Evolutionary conservation across 2,329 filamentous ascomycete species (phyloP), one percentile per base, ranked within the genome.

Genomic region (Ophiostoma novo-ulmi): DNA sequence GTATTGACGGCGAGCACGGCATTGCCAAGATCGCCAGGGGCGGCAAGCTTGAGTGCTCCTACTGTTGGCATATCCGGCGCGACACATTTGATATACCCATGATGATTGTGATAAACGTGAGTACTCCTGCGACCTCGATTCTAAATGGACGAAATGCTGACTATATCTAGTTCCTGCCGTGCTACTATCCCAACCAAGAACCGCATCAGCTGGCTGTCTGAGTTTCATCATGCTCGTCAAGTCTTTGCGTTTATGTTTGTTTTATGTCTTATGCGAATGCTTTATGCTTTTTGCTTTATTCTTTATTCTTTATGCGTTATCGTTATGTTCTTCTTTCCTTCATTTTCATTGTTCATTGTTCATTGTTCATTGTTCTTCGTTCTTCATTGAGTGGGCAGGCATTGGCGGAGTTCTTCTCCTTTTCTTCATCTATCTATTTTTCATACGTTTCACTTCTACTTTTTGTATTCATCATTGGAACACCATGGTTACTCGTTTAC

Each of bases 1-100:
- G 85, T 73, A 89, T 90, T 75, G 88, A 88, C 75, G 88, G 89
- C 70, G 89, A 93, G 79, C 86, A 91, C 73, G 93, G 92, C 11
- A 94, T 97, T 80, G 91, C 91, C 70, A 88, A 89, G 77, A 85
- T 97, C 17, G 92, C 92, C 77, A 91, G 88, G 78, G 93, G 97
- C 77, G 94, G 94, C 70, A 94, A 95, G 80, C 91, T 98, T 71
- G 92, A 97, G 78, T 97, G 94, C 82, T 93, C 91, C 76, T 97
- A 96, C 81, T 97, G 92, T 82, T 98, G 94, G 94, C 94, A 92
- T 74, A 94, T 98, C 73, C 97, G 97, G 82, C 86, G 94, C 74
- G 95, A 99, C 80, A 92, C 95, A 58, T 98, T 98, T 82, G 94
- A 98, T 81, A 97, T 98, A 80, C 95, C 95, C 31, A 97, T 97